Evolutionary conservation across 495 filamentous ascomycete species (phyloP), one percentile per base, ranked within the genome.

Genomic region (Aspergillus cristatus): DNA sequence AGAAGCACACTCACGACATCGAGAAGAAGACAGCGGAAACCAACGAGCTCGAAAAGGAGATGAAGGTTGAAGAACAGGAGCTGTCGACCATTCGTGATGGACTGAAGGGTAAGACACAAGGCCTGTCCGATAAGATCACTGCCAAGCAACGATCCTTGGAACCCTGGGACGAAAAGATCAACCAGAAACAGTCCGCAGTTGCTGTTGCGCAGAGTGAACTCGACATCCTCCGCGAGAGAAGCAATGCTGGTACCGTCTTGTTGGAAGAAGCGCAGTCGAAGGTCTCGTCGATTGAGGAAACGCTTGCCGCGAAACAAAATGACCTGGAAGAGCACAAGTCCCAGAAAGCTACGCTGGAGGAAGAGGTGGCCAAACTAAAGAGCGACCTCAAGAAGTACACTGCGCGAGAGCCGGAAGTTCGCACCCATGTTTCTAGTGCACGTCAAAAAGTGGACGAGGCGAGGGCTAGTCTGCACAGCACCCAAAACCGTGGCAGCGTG

Each of bases 121-220:
- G 77, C 15, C 81, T 94, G 31, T 96, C 89, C 0, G 86, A 98
- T 52, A 75, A 96, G 49, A 95, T 97, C 42, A 78, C 88, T 0
- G 68, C 71, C 1, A 96, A 94, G 61, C 91, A 98, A 49, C 94
- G 93, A 62, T 82, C 84, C 2, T 72, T 98, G 7, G 90, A 96
- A 64, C 91, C 91, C 0, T 98, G 90, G 90, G 89, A 86, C 39
- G 86, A 84, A 34, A 94, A 88, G 62, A 88, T 98, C 65, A 97
- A 94, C 53, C 76, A 91, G 55, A 97, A 94, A 57, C 82, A 86
- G 46, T 94, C 87, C 2, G 76, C 84, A 7, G 90, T 95, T 50
- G 90, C 91, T 11, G 88, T 98, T 18, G 86, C 91, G 3, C 84
- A 94, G 55, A 90, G 84, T 55, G 91, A 98, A 59, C 75, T 96